Base-by-base conservation (phyloP, 2,329 filamentous ascomycete species). In the Xylaria sp. region DNA sequence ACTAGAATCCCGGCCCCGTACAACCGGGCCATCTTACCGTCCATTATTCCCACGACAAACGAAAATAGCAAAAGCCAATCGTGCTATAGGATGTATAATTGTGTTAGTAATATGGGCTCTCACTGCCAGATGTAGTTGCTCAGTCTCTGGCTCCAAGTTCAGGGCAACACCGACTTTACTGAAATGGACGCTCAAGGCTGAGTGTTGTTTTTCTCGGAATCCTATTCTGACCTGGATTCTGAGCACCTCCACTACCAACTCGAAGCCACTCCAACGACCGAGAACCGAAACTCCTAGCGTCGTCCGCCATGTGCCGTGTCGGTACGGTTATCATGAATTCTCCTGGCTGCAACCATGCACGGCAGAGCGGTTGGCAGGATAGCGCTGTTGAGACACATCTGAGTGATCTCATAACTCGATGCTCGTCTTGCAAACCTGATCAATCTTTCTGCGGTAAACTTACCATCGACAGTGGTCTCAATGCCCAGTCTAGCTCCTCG, bases 311-410 rank as follows among this genome's bases (percentile, higher is more conserved):
- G 71, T 72, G 71, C 65, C 67, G 67, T 57, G 69, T 71, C 56
- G 59, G 69, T 64, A 64, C 69, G 25, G 66, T 72, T 55, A 65
- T 70, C 23, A 72, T 72, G 71, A 39, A 34, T 43, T 67, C 58
- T 30, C 59, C 60, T 52, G 65, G 70, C 62, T 72, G 71, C 67
- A 70, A 72, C 59, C 71, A 72, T 50, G 67, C 67, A 50, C 69
- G 71, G 43, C 71, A 72, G 67, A 70, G 36, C 30, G 69, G 69
- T 34, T 72, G 71, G 71, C 65, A 70, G 50, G 71, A 72, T 41
- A 39, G 23, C 34, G 60, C 60, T 34, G 69, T 72, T 25, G 65
- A 20, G 39, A 64, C 55, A 6, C 36, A 72, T 63, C 69, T 72
- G 41, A 62, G 67, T 59, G 34, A 52, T 18, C 64, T 69, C 52